Conservation (phyloP, 2,329 filamentous ascomycete species). For the Fusarium burgessii region DNA sequence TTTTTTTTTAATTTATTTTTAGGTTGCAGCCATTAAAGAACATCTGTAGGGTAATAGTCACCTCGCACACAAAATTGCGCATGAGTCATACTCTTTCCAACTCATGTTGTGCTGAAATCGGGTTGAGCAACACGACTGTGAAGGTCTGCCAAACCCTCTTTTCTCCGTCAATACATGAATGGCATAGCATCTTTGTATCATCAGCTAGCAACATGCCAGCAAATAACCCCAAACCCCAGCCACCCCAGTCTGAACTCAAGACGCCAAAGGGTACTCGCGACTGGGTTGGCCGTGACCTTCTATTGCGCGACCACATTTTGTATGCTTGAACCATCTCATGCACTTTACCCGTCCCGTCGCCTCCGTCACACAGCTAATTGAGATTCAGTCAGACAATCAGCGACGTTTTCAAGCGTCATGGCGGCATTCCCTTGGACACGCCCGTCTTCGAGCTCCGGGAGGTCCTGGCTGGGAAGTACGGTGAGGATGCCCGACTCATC, state of each 20-base stretch:
- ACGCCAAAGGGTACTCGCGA: not conserved
- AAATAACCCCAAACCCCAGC: not conserved
- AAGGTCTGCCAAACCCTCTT: rapidly evolving
- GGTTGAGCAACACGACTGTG: not conserved
- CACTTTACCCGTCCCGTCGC: rapidly evolving
- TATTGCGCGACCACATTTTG: not conserved
- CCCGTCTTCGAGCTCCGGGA: not conserved
- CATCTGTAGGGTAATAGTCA: not conserved
- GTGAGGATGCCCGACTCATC: not conserved
- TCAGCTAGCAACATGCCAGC: not conserved
- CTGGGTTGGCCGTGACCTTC: not conserved
- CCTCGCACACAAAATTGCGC: too few species aligned
- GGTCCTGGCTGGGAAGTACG: not conserved
- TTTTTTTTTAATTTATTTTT: too few species aligned
- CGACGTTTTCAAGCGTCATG: not conserved
- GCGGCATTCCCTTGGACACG: not conserved
- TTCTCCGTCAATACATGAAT: not conserved
- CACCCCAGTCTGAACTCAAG: not conserved
- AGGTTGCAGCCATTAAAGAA: not conserved
- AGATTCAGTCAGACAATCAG: not conserved
- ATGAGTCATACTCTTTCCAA: not conserved
- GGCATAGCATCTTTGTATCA: rapidly evolving
- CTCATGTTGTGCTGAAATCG: rapidly evolving
- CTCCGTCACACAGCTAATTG: not conserved
- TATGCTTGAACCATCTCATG: not conserved